Conservation (phyloP, 2,329 filamentous ascomycete species). For the Zalaria obscura region DNA sequence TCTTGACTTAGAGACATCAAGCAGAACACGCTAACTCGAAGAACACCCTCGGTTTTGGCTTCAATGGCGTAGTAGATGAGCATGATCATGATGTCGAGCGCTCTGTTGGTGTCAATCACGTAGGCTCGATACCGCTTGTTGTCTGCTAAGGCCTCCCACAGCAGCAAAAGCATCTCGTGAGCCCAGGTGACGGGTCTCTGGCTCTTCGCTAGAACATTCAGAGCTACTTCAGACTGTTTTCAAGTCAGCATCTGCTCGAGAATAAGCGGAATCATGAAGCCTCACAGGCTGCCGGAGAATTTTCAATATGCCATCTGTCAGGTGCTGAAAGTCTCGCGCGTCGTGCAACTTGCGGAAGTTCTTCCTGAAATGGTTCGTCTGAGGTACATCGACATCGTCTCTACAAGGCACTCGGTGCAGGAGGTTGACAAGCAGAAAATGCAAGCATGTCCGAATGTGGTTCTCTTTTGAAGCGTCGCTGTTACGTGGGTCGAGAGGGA, state of each 20-base stretch:
- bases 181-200: constrained; percentile 73
- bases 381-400: constrained; percentile 43
- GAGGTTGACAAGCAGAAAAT: constrained; percentile 73
- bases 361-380: constrained; percentile 85
- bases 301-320: constrained; percentile 85
- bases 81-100: constrained; percentile 83
- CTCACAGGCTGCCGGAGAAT: constrained; percentile 72
- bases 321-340: constrained; percentile 93
- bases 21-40: constrained; percentile 95
- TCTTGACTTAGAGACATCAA: constrained; percentile 91
- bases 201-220: constrained; percentile 31
- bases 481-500: constrained; percentile 6
- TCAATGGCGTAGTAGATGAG: constrained; percentile 88
- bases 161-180: constrained; percentile 90
- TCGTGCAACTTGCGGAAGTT: constrained; percentile 82
- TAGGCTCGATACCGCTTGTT: constrained; percentile 95
- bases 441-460: constrained; percentile 43
- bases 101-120: constrained; percentile 87
- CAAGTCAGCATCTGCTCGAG: constrained; percentile 11
- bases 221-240: constrained; percentile 60
- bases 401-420: constrained; percentile 80
- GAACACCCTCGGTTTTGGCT: constrained; percentile 79
- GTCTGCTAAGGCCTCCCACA: constrained; percentile 94
- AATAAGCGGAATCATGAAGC: not conserved
- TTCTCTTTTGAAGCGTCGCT: constrained; percentile 7